These are phyloP conservation scores for Oryza punctata DNA, from an alignment of 176 grass and related monocot species.

Conservation along the genomic window DNA sequence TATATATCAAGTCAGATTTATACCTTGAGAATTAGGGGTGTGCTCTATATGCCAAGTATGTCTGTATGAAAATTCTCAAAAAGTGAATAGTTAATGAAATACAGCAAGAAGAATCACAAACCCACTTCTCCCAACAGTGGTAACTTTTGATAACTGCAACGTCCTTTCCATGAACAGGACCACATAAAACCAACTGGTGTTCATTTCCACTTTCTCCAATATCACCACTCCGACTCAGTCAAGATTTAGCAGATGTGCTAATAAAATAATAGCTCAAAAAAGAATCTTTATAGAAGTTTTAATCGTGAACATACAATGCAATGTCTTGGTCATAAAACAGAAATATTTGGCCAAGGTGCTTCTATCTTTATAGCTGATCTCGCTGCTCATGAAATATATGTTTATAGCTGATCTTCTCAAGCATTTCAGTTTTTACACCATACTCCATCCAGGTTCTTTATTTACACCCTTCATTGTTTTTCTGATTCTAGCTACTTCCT, in stretches of 20 bases:
- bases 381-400: conserved; percentile 3
- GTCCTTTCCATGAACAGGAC: conserved; percentile 1
- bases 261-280: conserved; percentile 24
- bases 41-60: background rate
- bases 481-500: conserved; percentile 66
- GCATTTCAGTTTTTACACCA: conserved; percentile 42
- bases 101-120: background rate
- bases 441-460: conserved; percentile 73
- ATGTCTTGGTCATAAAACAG: conserved; percentile 6
- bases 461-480: conserved; percentile 57
- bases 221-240: background rate
- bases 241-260: conserved; percentile 5
- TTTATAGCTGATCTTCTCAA: conserved; percentile 15
- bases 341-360: background rate
- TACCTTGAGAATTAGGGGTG: conserved; percentile 32
- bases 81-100: conserved; percentile 1
- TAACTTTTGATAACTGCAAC: conserved; percentile 21
- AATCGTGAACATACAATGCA: conserved; percentile 25
- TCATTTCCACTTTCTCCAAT: conserved; percentile 2
- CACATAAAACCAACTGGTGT: conserved; percentile 1
- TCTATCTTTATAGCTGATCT: background rate
- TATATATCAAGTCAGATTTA: conserved; percentile 6
- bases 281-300: conserved; percentile 3
- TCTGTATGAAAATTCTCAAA: conserved; percentile 8
- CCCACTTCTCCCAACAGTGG: background rate